Conservation (phyloP, 345 rosid genomes). For the Raphanus raphanistrum region DNA sequence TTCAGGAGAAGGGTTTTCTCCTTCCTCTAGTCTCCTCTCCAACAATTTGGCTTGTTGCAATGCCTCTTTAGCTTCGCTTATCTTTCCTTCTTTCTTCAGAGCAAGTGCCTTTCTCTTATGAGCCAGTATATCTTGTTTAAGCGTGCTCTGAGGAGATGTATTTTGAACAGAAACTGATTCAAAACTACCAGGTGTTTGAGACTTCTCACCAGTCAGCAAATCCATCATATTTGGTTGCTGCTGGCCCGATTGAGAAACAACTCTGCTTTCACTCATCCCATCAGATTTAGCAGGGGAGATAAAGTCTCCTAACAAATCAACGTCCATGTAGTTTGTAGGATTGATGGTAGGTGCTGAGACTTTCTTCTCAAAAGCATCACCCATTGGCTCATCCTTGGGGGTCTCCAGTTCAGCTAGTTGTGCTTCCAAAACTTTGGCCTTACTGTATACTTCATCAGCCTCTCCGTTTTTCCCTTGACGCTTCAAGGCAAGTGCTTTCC, state of each 20-base stretch:
- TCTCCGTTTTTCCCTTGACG: constrained; percentile 58
- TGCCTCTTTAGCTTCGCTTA: constrained; percentile 79
- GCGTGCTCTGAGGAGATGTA: constrained; percentile 41
- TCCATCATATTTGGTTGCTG: constrained; percentile 43
- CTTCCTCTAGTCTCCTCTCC: constrained; percentile 54
- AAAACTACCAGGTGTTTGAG: constrained; percentile 21
- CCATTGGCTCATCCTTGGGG: constrained; percentile 30
- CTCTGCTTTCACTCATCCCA: constrained; percentile 19
- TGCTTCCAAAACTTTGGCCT: constrained; percentile 50
- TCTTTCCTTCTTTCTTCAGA: constrained; percentile 78
- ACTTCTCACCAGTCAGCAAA: constrained; percentile 46
- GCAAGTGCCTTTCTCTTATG: constrained; percentile 77
- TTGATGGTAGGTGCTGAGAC: constrained; percentile 11
- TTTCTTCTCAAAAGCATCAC: constrained; percentile 26
- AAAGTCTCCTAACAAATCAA: constrained; percentile 38
- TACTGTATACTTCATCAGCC: constrained; percentile 53
- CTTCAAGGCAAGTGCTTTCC: constrained; percentile 57
- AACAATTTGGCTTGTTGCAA: constrained; percentile 73
- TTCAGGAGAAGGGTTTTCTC: constrained; percentile 41
- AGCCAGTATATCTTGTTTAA: constrained; percentile 63
- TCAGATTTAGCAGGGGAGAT: constrained; percentile 36
- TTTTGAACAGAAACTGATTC: constrained; percentile 38
- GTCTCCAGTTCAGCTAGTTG: constrained; percentile 55
- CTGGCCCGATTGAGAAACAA: constrained; percentile 32
- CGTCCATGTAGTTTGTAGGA: constrained; percentile 30